Conservation (phyloP, 2,329 filamentous ascomycete species). For the Mycosphaerella arachidis region DNA sequence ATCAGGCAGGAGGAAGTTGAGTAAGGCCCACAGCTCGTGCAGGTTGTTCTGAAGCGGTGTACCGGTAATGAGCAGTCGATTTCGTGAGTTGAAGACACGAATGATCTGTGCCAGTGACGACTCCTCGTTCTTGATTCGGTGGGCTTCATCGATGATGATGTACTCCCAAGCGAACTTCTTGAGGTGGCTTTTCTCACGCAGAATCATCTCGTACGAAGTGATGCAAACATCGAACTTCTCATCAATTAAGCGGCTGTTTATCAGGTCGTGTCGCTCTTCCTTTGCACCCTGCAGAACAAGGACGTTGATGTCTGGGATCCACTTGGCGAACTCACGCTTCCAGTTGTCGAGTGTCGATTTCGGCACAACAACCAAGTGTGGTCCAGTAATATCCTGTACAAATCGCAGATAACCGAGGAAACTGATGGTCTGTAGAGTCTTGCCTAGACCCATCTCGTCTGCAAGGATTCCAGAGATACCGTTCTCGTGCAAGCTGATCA, state of each 20-base stretch:
- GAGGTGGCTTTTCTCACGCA: slow-evolving; percentile 87
- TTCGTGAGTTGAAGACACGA: slow-evolving; percentile 90
- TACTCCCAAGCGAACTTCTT: slow-evolving; percentile 99
- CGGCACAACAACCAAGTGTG: slow-evolving; percentile 85
- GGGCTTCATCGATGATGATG: slow-evolving; percentile 97
- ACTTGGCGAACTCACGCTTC: slow-evolving; percentile 88
- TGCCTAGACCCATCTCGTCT: slow-evolving; percentile 97
- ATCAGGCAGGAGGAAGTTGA: slow-evolving; percentile 96
- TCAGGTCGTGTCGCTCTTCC: slow-evolving; percentile 82
- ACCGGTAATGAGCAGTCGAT: slow-evolving; percentile 90
- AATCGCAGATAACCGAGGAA: slow-evolving; percentile 94
- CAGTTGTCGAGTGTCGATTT: slow-evolving; percentile 99
- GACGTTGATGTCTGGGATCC: slow-evolving; percentile 95
- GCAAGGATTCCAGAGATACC: slow-evolving; percentile 97
- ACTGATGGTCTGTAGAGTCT: slow-evolving; percentile 94
- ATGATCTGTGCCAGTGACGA: slow-evolving; percentile 96
- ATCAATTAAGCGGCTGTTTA: slow-evolving; percentile 84
- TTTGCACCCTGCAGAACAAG: slow-evolving; percentile 92
- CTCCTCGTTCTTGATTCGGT: slow-evolving; percentile 99
- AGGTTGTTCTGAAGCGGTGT: slow-evolving; percentile 97
- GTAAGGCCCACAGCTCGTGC: slow-evolving; percentile 93
- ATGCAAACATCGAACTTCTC: slow-evolving; percentile 98
- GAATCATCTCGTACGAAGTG: slow-evolving; percentile 98
- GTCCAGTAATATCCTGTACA: slow-evolving; percentile 81
- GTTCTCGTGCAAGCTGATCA: slow-evolving; percentile 96